Conservation (phyloP, 148 eudicot species). For the Silene conica region DNA sequence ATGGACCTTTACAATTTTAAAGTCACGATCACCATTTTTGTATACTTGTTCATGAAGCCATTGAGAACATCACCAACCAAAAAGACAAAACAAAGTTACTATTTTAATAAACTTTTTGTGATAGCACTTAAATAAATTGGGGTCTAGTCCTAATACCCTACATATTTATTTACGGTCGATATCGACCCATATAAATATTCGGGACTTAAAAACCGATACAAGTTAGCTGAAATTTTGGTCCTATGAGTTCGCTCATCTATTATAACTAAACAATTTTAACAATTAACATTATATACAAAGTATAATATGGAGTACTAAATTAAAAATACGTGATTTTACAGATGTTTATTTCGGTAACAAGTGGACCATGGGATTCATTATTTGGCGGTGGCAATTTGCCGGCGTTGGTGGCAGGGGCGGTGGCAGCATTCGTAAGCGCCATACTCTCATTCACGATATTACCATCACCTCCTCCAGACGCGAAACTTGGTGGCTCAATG, state of each 20-base stretch:
- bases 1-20: slow-evolving; percentile 2
- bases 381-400: slow-evolving; percentile 71
- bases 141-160: no score
- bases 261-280: no score
- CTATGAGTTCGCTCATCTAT: no score
- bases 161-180: no score
- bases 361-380: slow-evolving; percentile 53
- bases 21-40: slow-evolving; percentile 10
- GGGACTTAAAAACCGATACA: no score
- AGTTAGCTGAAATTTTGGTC: no score
- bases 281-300: no score
- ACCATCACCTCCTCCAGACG: slow-evolving; percentile 46
- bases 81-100: not conserved
- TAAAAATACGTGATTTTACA: slow-evolving; percentile 13
- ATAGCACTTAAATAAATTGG: not conserved
- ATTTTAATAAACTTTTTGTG: slow-evolving; percentile 5
- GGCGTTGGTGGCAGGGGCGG: slow-evolving; percentile 52
- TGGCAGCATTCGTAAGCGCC: slow-evolving; percentile 44
- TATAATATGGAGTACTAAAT: no score
- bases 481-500: slow-evolving; percentile 33
- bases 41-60: slow-evolving; percentile 17
- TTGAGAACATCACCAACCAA: slow-evolving; percentile 21
- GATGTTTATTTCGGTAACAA: slow-evolving; percentile 52
- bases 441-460: slow-evolving; percentile 41
- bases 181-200: no score